These are phyloP conservation scores for Populus trichocarpa DNA, from an alignment of 441 rosid genomes.

Conservation along the genomic window DNA sequence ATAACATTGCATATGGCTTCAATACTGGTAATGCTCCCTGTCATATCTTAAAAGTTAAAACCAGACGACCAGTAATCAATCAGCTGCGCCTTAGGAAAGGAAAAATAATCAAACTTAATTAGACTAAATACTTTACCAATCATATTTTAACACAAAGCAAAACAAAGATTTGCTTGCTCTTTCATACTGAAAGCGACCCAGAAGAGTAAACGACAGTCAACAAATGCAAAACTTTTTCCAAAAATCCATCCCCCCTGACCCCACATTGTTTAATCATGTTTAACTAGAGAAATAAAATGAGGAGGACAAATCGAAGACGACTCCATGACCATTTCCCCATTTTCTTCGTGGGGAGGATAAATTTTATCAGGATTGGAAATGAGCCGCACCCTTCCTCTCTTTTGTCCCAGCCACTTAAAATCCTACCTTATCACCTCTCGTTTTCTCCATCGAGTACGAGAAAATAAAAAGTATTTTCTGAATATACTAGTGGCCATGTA, in stretches of 20 bases:
- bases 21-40: neutral
- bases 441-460: neutral
- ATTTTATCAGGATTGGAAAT: slow-evolving; percentile 23
- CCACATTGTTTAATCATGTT: neutral
- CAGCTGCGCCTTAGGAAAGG: neutral
- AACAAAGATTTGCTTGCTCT: neutral
- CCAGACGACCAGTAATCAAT: neutral
- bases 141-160: neutral
- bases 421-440: neutral
- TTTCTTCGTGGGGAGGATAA: slow-evolving; percentile 11
- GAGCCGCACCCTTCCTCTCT: slow-evolving; percentile 26
- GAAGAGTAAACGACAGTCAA: neutral
- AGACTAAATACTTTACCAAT: no score
- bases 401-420: slow-evolving; percentile 15
- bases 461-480: no score
- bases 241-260: neutral
- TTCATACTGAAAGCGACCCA: neutral
- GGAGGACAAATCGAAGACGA: slow-evolving; percentile 8
- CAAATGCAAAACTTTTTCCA: neutral
- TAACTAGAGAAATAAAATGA: no score
- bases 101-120: no score
- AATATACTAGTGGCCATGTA: no score
- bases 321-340: neutral
- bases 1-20: neutral
- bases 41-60: no score